A percentile compares a stretch with the other conserved stretches of the same genome.
Evolutionary conservation across 2,329 filamentous ascomycete genomes (phyloP).

Genomic region (Fusarium drepaniforme): DNA sequence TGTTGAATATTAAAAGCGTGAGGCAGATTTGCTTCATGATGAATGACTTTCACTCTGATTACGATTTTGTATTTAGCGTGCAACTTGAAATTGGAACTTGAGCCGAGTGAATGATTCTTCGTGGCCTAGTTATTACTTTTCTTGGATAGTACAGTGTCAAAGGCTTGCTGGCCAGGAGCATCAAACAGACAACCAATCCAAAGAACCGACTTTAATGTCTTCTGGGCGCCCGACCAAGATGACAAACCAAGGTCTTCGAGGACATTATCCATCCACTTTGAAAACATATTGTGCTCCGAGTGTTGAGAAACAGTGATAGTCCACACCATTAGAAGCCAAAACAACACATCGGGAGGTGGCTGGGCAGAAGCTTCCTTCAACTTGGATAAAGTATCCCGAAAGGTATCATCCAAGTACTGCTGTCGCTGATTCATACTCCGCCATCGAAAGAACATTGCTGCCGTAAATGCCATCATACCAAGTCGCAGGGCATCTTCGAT

Average conservation of each 20-base stretch:
- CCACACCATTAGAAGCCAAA: slow-evolving; percentile 28
- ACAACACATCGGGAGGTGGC: neutral
- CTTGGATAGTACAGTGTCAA: neutral
- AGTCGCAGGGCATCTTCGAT: slow-evolving; percentile 20
- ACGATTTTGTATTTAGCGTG: too few species aligned
- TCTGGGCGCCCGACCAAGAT: slow-evolving; percentile 18
- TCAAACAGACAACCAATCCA: slow-evolving; percentile 34
- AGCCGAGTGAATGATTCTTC: neutral
- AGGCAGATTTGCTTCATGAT: neutral
- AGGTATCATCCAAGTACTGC: neutral
- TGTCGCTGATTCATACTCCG: slow-evolving; percentile 32
- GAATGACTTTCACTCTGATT: neutral
- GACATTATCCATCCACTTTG: slow-evolving; percentile 4
- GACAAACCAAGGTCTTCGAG: neutral
- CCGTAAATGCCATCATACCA: slow-evolving; percentile 25
- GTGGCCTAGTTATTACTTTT: neutral
- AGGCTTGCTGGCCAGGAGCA: neutral
- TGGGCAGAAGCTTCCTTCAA: neutral
- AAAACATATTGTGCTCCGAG: rapidly evolving
- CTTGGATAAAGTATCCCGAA: neutral
- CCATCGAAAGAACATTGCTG: slow-evolving; percentile 32
- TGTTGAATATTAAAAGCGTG: neutral
- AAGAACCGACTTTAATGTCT: slow-evolving; percentile 15
- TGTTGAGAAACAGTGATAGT: neutral
- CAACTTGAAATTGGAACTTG: neutral